Evolutionary conservation across 2,329 filamentous ascomycete species (phyloP), one percentile per base, ranked within the genome.

Genomic region (Aureobasidium sp.): DNA sequence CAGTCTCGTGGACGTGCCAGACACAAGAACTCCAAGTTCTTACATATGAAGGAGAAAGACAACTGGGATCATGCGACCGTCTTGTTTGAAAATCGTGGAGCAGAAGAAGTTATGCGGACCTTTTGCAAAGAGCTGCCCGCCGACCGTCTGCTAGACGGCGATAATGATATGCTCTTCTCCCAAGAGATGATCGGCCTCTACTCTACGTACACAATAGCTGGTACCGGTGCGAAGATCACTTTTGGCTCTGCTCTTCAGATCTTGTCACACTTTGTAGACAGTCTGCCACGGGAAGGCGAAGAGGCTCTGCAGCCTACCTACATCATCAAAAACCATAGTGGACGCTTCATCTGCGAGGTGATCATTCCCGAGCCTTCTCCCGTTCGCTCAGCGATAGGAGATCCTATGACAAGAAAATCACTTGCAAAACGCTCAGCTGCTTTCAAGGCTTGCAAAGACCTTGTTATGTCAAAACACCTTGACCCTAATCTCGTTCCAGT

Each of bases 1-100:
- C 94, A 99, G 73, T 97, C 92, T 15, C 84, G 91, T 65, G 94
- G 94, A 0, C 84, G 94, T 60, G 94, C 94, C 14, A 84, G 94
- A 42, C 88, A 91, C 68, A 74, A 77, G 0, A 82, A 87, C 61
- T 97, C 94, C 0, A 86, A 83, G 65, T 97, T 93, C 72, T 82
- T 92, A 37, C 90, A 89, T 69, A 92, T 99, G 89, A 72, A 90
- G 2, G 92, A 97, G 70, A 70, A 74, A 1, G 82, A 81, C 8
- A 96, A 96, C 68, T 66, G 72, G 14, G 76, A 77, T 0, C 88
- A 96, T 55, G 67, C 72, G 1, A 74, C 80, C 41, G 77, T 78
- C n/a, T 71, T 90, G 1, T 73, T 78, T 11, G 83, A 89, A 66
- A 84, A 86, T 39, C 79, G 81, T 20, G 74, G 81, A 25, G 82